Percentiles rank a stretch among this genome's conserved stretches.
Conservation (phyloP, 2,329 filamentous ascomycete genomes). For the Alternaria longipes region DNA sequence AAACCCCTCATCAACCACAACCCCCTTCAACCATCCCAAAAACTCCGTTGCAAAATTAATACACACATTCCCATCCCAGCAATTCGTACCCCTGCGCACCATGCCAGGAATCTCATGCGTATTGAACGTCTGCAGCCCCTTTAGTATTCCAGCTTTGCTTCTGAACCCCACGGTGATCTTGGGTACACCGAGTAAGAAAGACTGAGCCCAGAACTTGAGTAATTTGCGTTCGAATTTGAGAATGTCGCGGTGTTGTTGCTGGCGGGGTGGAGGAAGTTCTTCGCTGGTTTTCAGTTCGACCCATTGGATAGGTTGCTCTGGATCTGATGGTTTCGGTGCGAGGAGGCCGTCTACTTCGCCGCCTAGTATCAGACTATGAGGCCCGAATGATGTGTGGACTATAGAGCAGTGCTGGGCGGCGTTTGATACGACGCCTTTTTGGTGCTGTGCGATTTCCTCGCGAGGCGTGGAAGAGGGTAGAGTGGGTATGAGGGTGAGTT, state of each 20-base stretch:
- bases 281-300: slow-evolving; percentile 94
- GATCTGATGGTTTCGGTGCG: slow-evolving; percentile 27
- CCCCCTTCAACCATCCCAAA: slow-evolving; percentile 75
- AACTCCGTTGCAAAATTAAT: slow-evolving; percentile 88
- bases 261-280: slow-evolving; percentile 61
- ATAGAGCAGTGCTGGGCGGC: slow-evolving; percentile 95
- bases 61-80: slow-evolving; percentile 92
- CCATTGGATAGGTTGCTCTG: slow-evolving; percentile 73
- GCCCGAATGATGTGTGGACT: slow-evolving; percentile 86
- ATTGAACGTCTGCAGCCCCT: slow-evolving; percentile 77
- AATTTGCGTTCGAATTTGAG: slow-evolving; percentile 87
- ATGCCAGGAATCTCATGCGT: slow-evolving; percentile 80
- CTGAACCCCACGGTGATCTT: slow-evolving; percentile 93
- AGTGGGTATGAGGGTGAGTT: slow-evolving; percentile 76
- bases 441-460: slow-evolving; percentile 80
- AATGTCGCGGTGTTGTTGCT: slow-evolving; percentile 70
- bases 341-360: slow-evolving; percentile 88
- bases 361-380: slow-evolving; percentile 77
- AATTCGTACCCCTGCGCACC: slow-evolving; percentile 72
- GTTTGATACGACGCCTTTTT: slow-evolving; percentile 79
- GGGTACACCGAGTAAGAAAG: slow-evolving; percentile 90
- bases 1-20: slow-evolving; percentile 73
- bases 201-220: slow-evolving; percentile 96
- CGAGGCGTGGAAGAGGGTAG: slow-evolving; percentile 82
- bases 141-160: slow-evolving; percentile 74